Percentiles rank a stretch among this genome's conserved stretches.
These are phyloP conservation scores for Silene coronaria DNA, from an alignment of 179 eudicot genomes.

Conservation along the genomic window DNA sequence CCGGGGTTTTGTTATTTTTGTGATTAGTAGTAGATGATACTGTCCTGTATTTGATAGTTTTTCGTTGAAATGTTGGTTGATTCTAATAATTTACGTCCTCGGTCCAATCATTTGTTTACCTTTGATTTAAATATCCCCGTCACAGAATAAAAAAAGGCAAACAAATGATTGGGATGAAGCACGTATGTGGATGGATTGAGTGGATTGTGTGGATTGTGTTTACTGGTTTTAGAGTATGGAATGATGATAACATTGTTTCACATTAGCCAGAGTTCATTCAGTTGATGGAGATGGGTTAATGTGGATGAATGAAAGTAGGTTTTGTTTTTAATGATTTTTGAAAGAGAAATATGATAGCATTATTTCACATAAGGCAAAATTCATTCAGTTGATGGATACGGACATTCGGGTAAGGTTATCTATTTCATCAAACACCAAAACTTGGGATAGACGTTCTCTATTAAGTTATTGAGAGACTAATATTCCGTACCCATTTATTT, in stretches of 20 bases:
- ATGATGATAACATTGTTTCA: background rate
- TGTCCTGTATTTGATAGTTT: background rate
- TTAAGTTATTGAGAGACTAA: too few relatives aligned
- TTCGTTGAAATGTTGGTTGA: background rate
- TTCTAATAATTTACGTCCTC: background rate
- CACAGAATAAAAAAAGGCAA: too few relatives aligned
- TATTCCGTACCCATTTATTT: too few relatives aligned
- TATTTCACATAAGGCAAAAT: background rate
- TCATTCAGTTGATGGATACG: background rate
- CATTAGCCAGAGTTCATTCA: background rate
- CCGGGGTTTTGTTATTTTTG: background rate
- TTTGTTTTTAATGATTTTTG: too few relatives aligned
- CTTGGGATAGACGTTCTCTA: too few relatives aligned
- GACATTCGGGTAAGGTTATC: background rate
- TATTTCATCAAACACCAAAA: too few relatives aligned
- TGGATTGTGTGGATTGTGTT: background rate
- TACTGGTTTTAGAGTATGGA: background rate
- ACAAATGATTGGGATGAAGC: too few relatives aligned
- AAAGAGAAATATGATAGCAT: slow-evolving; percentile 14
- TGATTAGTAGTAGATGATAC: background rate
- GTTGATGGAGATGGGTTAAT: background rate
- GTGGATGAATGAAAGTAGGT: too few relatives aligned
- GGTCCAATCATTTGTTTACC: too few relatives aligned
- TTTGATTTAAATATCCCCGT: too few relatives aligned
- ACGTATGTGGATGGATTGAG: background rate